phyloP scores from a whole-genome alignment of 2,329 filamentous ascomycete species.

The Didymella exigua region DNA sequence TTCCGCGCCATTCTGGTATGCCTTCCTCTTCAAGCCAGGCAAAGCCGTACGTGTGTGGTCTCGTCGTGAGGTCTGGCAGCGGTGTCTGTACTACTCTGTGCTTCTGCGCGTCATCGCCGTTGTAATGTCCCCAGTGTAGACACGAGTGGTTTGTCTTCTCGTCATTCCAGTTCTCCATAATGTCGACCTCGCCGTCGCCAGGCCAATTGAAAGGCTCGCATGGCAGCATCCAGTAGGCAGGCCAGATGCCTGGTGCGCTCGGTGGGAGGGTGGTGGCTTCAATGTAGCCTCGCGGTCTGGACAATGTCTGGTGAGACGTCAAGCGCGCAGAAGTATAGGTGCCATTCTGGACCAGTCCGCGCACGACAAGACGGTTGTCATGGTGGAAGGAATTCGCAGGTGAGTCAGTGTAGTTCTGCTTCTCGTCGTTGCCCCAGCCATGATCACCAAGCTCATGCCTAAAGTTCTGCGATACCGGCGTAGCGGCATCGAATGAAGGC shows the following conservation, averaged over 20 bases:
- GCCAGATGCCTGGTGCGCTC: constrained; percentile 64
- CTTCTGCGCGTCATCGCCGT: constrained; percentile 61
- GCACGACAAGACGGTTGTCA: constrained; percentile 59
- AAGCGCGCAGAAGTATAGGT: constrained; percentile 63
- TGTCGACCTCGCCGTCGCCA: constrained; percentile 64
- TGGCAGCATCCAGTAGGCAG: constrained; percentile 66
- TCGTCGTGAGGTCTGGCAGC: constrained; percentile 55
- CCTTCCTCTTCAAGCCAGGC: constrained; percentile 59
- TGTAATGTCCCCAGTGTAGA: constrained; percentile 64
- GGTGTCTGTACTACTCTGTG: constrained; percentile 61
- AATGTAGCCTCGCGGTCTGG: constrained; percentile 58
- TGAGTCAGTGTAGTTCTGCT: constrained; percentile 61
- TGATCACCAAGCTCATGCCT: constrained; percentile 62
- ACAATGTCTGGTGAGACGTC: constrained; percentile 59
- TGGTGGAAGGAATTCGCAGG: constrained; percentile 61
- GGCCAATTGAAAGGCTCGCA: constrained; percentile 65
- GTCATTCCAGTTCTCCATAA: constrained; percentile 67
- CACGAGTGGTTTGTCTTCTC: constrained; percentile 62
- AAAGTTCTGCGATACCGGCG: constrained; percentile 59
- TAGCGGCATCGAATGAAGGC: constrained; percentile 56
- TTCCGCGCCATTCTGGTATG: constrained; percentile 51
- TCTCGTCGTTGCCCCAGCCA: constrained; percentile 67
- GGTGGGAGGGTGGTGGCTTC: constrained; percentile 59
- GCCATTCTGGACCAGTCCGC: constrained; percentile 53
- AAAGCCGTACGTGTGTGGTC: constrained; percentile 61